Percentiles rank a stretch among this genome's conserved stretches.
Evolutionary conservation across 306 rosid genomes (phyloP).

Genomic region (Oxytropis ochrocephala): DNA sequence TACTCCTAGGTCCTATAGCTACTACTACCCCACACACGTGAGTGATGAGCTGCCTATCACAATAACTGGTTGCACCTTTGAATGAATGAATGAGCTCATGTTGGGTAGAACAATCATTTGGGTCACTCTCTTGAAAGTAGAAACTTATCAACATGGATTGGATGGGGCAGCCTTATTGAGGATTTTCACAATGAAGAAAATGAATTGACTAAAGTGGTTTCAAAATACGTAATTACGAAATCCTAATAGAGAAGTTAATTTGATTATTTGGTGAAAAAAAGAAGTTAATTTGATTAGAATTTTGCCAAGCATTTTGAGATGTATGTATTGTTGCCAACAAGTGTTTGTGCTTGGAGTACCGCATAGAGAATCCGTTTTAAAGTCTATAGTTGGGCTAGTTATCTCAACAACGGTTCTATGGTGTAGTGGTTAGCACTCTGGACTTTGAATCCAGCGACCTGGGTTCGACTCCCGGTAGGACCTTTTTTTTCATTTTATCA

Average conservation of each 20-base stretch:
- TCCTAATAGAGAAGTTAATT: no score
- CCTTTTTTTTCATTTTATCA: not conserved
- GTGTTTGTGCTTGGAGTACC: not conserved
- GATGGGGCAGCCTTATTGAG: not conserved
- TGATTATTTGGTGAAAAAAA: no score
- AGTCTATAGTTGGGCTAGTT: no score
- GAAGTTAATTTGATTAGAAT: no score
- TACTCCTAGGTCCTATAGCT: not conserved
- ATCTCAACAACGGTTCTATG: conserved; percentile 26
- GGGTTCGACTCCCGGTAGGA: conserved; percentile 60
- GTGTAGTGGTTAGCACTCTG: conserved; percentile 65
- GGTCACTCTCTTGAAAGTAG: not conserved
- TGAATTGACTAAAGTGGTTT: not conserved
- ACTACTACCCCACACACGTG: conserved; percentile 17
- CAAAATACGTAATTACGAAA: no score
- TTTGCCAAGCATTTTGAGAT: not conserved
- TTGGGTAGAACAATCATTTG: not conserved
- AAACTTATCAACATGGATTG: not conserved
- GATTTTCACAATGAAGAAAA: not conserved
- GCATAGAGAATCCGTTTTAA: no score
- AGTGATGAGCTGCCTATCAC: conserved; percentile 7
- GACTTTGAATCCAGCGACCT: conserved; percentile 61
- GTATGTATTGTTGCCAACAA: not conserved
- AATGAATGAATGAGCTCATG: not conserved
- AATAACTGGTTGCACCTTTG: not conserved